Evolutionary conservation across 2,329 filamentous ascomycete species (phyloP).

Genomic region (Stachybotrys chlorohalonatus): DNA sequence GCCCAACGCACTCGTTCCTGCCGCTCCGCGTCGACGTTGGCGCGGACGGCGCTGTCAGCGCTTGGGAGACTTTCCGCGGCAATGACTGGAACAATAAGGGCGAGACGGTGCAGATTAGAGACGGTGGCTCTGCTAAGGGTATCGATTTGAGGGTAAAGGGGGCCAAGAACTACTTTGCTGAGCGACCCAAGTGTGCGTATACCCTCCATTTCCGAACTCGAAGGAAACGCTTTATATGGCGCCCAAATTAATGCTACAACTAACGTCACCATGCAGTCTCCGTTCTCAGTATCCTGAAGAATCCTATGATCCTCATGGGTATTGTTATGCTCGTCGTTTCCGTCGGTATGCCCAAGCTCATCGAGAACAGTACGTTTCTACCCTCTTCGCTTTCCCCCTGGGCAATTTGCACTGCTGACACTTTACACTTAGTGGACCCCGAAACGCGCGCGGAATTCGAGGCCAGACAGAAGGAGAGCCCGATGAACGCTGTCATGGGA

Average conservation of each 20-base stretch:
- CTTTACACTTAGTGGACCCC: conserved; percentile 69
- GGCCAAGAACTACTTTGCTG: conserved; percentile 66
- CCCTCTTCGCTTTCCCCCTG: neutral
- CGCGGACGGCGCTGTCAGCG: conserved; percentile 38
- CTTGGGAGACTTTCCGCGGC: conserved; percentile 80
- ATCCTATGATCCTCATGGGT: conserved; percentile 93
- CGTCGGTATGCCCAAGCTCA: conserved; percentile 86
- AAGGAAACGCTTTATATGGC: neutral
- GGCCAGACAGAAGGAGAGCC: conserved; percentile 69
- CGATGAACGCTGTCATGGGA: conserved; percentile 50
- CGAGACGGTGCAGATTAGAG: conserved; percentile 40
- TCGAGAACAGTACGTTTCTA: conserved; percentile 77
- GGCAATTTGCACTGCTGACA: conserved; percentile 2
- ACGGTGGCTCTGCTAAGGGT: conserved; percentile 25
- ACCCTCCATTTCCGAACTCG: neutral
- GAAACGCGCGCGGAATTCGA: conserved; percentile 91
- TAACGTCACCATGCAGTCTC: conserved; percentile 45
- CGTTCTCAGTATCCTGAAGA: conserved; percentile 76
- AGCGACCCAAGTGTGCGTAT: conserved; percentile 64
- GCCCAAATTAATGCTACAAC: neutral
- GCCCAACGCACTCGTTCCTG: conserved; percentile 64
- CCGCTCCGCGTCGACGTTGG: conserved; percentile 71
- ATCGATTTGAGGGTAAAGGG: conserved; percentile 56
- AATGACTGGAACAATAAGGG: conserved; percentile 88
- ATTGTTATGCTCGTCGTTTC: conserved; percentile 77